Base-by-base conservation (phyloP, 2,329 filamentous ascomycete species). In the Cercospora beticola region DNA sequence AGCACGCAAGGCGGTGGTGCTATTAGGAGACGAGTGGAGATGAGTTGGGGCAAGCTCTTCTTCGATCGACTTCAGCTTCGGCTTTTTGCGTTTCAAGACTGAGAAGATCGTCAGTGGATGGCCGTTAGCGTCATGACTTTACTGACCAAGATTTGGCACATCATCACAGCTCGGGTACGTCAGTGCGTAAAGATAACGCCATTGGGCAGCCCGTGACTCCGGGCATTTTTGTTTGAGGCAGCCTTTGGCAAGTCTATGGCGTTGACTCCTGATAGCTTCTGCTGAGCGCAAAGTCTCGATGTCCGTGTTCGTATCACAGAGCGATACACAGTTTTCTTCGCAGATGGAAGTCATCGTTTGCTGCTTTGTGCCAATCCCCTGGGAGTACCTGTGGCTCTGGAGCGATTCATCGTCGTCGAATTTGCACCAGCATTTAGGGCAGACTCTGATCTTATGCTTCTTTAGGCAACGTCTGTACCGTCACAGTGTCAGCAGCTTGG, bases 81-180 rank as follows among this genome's bases (percentile, higher is more conserved):
- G 49, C 21, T 54, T 16, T 23, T 54, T 54, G 5, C 4, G 49
- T 5, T 14, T 54, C 21, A 54, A 14, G 1, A 26, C 49, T 54
- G 5, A 2, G 5, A 2, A 3, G 0, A 54, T 2, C 2, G 49
- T 54, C 49, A 54, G 23, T 28, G 3, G 1, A 16, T 54, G 23
- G 1, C 0, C 18, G 16, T 52, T 1, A 9, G 12, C 1, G 3
- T 5, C 5, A 9, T 26, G 4, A 6, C 14, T 16, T 1, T 7
- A 54, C 49, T 28, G 12, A 54, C 49, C 23, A 0, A 54, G 10
- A 54, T n/a, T 1, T 7, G 49, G 49, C 23, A 54, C 49, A 4
- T 16, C 12, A 2, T 16, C 9, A n/a, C 49, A 30, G 12, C 10
- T 3, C 2, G 49, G 49, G 2, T 54, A 6, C 1, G 23, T 54